These are phyloP conservation scores for Przewalskia tangutica DNA, from an alignment of 257 asterid genomes.

Conservation along the genomic window DNA sequence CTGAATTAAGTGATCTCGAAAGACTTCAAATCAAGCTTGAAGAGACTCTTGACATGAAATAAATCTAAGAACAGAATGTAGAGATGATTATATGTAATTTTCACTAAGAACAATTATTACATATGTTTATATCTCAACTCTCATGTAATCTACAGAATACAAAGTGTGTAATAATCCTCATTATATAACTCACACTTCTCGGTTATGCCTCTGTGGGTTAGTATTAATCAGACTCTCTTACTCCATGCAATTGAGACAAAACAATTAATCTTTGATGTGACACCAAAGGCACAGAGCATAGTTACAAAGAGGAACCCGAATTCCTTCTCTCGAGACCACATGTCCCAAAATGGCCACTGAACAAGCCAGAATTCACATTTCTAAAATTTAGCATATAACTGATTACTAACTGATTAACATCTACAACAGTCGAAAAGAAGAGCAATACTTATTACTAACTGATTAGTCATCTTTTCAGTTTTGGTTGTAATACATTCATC, in stretches of 20 bases:
- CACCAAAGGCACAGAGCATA: not conserved
- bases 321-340: not conserved
- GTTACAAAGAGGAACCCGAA: not conserved
- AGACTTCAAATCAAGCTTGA: not conserved
- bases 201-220: not conserved
- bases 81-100: not conserved
- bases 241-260: not conserved
- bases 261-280: not conserved
- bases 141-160: not conserved
- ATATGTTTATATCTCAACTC: not conserved
- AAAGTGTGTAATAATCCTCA: not conserved
- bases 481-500: conserved; percentile 1
- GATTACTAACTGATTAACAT: too few species aligned
- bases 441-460: not conserved
- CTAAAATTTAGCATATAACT: not conserved
- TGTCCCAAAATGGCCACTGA: not conserved
- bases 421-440: not conserved
- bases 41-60: not conserved
- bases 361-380: not conserved
- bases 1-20: not conserved
- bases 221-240: not conserved
- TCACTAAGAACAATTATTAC: not conserved
- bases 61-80: not conserved
- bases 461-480: conserved; percentile 1
- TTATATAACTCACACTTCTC: not conserved